Conservation (phyloP, 73 alveolate species). For the Paramecium caudatum region DNA sequence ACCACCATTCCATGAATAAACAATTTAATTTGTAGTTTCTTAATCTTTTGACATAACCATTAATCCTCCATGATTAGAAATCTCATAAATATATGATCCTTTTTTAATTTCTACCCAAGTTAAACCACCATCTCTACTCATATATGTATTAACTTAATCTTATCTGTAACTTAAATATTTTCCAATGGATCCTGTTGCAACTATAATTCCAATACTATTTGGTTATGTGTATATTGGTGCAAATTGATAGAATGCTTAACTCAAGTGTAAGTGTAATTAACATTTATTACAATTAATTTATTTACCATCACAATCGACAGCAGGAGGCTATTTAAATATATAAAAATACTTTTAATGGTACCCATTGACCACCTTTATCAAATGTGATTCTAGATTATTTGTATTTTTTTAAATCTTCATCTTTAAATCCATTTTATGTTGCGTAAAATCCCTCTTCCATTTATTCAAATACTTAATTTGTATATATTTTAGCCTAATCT, state of each 20-base stretch:
- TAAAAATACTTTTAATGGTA: conserved; percentile 66
- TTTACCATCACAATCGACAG: conserved; percentile 81
- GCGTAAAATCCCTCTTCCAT: conserved; percentile 28
- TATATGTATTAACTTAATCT: conserved; percentile 89
- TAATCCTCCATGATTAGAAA: conserved; percentile 98
- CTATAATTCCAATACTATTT: conserved; percentile 87
- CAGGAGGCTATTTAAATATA: conserved; percentile 75
- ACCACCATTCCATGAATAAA: conserved; percentile 86
- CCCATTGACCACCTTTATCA: conserved; percentile 98
- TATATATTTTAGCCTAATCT: conserved; percentile 52
- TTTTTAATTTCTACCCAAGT: conserved; percentile 90
- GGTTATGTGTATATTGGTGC: conserved; percentile 87
- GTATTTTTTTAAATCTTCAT: conserved; percentile 67
- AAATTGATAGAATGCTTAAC: conserved; percentile 78
- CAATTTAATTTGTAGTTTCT: conserved; percentile 87
- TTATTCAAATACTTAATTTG: conserved; percentile 21
- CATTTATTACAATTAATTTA: conserved; percentile 84
- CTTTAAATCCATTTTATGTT: conserved; percentile 71
- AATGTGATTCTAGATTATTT: conserved; percentile 90
- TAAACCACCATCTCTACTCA: conserved; percentile 97
- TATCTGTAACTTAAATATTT: conserved; percentile 79
- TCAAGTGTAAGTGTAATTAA: conserved; percentile 87
- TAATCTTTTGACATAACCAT: conserved; percentile 92
- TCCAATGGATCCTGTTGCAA: conserved; percentile 95
- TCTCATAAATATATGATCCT: conserved; percentile 92